These are phyloP conservation scores for Colletotrichum scovillei DNA, from an alignment of 2,329 filamentous ascomycete species.

Conservation along the genomic window DNA sequence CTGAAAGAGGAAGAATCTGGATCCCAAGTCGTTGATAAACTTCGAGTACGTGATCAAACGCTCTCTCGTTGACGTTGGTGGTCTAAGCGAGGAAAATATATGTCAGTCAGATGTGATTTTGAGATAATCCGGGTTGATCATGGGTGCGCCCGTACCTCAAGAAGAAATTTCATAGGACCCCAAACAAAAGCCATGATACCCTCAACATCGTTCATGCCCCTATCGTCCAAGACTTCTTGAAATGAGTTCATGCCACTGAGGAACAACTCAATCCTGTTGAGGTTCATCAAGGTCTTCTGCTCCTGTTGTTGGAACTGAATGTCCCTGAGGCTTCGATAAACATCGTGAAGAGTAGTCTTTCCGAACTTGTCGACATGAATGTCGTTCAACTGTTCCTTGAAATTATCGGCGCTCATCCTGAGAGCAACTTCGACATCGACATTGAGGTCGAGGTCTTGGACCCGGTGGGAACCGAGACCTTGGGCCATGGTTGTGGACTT, in stretches of 20 bases:
- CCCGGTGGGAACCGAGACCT: background rate
- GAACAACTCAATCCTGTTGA: slow-evolving; percentile 41
- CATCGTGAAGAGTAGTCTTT: slow-evolving; percentile 31
- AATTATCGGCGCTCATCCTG: slow-evolving; percentile 11
- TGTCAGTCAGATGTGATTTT: background rate
- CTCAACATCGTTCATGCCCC: background rate
- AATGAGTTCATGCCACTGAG: slow-evolving; percentile 39
- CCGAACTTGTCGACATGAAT: slow-evolving; percentile 37
- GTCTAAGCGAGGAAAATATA: background rate
- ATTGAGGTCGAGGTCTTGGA: background rate
- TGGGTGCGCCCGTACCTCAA: slow-evolving; percentile 32
- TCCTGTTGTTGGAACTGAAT: slow-evolving; percentile 42
- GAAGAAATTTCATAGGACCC: slow-evolving; percentile 42
- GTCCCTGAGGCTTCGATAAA: slow-evolving; percentile 38
- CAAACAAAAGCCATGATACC: slow-evolving; percentile 43
- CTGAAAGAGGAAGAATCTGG: background rate
- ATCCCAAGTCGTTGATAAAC: slow-evolving; percentile 25
- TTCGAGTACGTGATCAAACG: slow-evolving; percentile 35
- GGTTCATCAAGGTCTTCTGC: slow-evolving; percentile 42
- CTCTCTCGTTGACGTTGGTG: slow-evolving; percentile 21
- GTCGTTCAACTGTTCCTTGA: slow-evolving; percentile 35
- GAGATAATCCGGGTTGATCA: background rate
- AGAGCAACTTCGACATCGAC: slow-evolving; percentile 12
- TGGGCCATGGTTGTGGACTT: slow-evolving; percentile 17
- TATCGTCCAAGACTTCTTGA: slow-evolving; percentile 6